Base-by-base conservation (phyloP, 2,329 filamentous ascomycete genomes). In the Fusarium papillatum region DNA sequence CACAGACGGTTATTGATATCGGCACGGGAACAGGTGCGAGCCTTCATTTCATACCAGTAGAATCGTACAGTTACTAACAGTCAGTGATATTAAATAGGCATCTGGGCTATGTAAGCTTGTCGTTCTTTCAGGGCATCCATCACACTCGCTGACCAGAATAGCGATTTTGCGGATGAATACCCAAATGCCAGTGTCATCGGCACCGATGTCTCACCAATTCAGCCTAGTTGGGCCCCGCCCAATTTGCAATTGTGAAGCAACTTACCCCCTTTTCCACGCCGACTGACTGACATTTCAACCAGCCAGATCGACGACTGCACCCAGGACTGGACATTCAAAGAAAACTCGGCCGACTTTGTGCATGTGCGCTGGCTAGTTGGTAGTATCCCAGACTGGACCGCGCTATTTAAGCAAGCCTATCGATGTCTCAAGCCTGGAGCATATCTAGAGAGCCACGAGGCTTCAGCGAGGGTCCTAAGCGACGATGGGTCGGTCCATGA, bases 241-340 rank as follows among this genome's bases (percentile, higher is more conserved):
- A 66, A 66, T 43, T 19, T 66, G 3, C 31, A 66, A 57, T 66
- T 66, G 64, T 59, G 16, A 26, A 29, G 17, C 24, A 17, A 17
- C 31, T 9, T 16, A 3, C 10, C 7, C 9, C n/a, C 2, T 19
- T 19, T 24, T 22, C 2, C 26, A 19, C 3, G 13, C 5, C 17
- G 9, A 14, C 9, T 7, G 4, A 64, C 46, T 64, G 5, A 53
- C 31, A 64, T 24, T 1, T 14, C 10, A 16, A 34, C 8, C 14
- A 69, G 66, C 38, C 66, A 69, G 31, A 69, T 69, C 24, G 66
- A 83, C 83, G 41, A 82, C 84, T 66, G 79, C 75, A 64, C 78
- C 78, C 90, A 43, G 4, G 38, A 43, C 1, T 60, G 24, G 60
- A 46, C 60, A 19, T 31, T 43, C 19, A n/a, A 46, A 11, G 38